Conservation (phyloP, 2,329 filamentous ascomycete species). For the Conoideocrella luteorostrata region DNA sequence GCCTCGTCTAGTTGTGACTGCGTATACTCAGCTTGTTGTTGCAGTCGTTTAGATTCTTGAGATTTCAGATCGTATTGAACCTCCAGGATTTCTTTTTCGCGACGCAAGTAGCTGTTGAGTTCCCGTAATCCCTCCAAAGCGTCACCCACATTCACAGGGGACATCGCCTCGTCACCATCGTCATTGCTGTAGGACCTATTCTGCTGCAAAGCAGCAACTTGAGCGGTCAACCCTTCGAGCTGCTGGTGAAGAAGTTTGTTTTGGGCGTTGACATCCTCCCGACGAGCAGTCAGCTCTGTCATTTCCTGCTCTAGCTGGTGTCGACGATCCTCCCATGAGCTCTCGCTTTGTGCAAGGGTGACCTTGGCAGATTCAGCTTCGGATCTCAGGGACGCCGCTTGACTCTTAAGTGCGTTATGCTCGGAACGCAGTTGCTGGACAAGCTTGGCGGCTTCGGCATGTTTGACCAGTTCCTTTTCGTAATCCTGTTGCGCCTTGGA, state of each 20-base stretch:
- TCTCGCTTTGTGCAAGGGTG: constrained; percentile 70
- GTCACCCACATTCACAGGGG: constrained; percentile 46
- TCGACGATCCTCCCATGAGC: constrained; percentile 79
- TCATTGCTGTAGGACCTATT: constrained; percentile 50
- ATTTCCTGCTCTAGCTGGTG: constrained; percentile 80
- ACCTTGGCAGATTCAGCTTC: constrained; percentile 83
- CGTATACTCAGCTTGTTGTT: constrained; percentile 83
- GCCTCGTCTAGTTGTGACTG: constrained; percentile 85
- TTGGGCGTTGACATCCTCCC: constrained; percentile 79
- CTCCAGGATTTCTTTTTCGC: constrained; percentile 96
- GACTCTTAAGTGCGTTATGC: constrained; percentile 73
- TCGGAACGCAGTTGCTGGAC: constrained; percentile 74
- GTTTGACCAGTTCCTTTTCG: constrained; percentile 88
- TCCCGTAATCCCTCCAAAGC: constrained; percentile 76
- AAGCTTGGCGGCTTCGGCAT: constrained; percentile 86
- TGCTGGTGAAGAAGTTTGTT: constrained; percentile 89
- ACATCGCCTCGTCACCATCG: constrained; percentile 47
- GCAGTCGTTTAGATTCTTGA: constrained; percentile 80
- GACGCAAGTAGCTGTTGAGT: constrained; percentile 82
- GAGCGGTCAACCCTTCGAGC: constrained; percentile 72
- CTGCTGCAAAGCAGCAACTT: constrained; percentile 75
- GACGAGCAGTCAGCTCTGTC: constrained; percentile 66
- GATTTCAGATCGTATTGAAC: constrained; percentile 89
- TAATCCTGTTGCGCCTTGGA: constrained; percentile 92
- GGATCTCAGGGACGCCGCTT: constrained; percentile 66